phyloP scores from a whole-genome alignment of 495 filamentous ascomycete species.

The Immersiella caudata region DNA sequence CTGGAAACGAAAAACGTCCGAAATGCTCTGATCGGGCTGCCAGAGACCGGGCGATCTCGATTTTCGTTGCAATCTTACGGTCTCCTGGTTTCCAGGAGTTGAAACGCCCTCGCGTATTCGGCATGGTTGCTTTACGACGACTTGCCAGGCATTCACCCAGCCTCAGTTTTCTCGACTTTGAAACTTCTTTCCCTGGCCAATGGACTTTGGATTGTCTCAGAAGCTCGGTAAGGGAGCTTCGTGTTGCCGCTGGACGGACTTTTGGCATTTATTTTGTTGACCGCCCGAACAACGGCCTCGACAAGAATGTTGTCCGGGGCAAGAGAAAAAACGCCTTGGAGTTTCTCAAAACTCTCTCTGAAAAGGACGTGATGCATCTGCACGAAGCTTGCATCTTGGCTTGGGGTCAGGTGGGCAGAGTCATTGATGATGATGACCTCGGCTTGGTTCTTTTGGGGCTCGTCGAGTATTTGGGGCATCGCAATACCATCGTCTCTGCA shows the following conservation, averaged over 20 bases:
- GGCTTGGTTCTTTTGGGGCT: constrained; percentile 82
- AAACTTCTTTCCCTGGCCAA: constrained; percentile 66
- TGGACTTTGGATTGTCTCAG: constrained; percentile 79
- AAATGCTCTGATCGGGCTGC: neutral
- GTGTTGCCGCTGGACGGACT: constrained; percentile 69
- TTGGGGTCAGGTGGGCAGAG: constrained; percentile 76
- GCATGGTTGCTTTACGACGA: constrained; percentile 71
- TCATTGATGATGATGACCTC: constrained; percentile 68
- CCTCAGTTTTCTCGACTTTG: constrained; percentile 63
- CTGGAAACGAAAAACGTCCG: neutral
- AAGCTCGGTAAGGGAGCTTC: constrained; percentile 83
- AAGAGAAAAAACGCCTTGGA: constrained; percentile 72
- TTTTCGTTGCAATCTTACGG: constrained; percentile 61
- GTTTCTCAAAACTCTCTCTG: constrained; percentile 69
- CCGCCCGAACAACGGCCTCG: constrained; percentile 45
- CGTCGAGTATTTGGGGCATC: constrained; percentile 82
- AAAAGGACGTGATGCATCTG: constrained; percentile 61
- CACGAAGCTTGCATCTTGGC: constrained; percentile 86
- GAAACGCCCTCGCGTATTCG: constrained; percentile 64
- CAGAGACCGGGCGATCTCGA: constrained; percentile 43
- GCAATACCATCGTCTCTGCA: constrained; percentile 75
- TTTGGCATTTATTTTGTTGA: constrained; percentile 63
- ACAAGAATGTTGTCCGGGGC: constrained; percentile 44
- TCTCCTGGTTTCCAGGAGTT: constrained; percentile 61
- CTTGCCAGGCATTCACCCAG: constrained; percentile 64